A percentile compares a stretch with the other conserved stretches of the same genome.
Evolutionary conservation across 148 eudicot genomes (phyloP).

Genomic region (Bassia scoparia): DNA sequence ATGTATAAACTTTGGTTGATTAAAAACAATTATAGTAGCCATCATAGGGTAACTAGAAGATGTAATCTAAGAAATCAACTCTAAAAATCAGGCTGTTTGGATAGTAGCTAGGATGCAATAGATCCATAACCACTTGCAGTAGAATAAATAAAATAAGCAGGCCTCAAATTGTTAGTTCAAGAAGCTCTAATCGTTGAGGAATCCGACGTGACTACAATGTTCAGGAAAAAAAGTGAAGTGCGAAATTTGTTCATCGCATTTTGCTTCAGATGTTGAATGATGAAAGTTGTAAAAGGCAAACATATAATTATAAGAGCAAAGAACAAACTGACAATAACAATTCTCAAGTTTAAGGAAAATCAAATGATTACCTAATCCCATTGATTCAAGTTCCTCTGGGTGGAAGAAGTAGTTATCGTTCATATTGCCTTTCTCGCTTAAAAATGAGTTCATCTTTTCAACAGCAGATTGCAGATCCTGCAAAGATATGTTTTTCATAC

Average conservation of each 20-base stretch:
- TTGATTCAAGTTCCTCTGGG: conserved; percentile 58
- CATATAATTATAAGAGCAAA: background rate
- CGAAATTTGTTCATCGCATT: background rate
- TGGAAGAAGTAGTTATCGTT: conserved; percentile 39
- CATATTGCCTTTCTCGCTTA: conserved; percentile 29
- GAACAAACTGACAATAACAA: background rate
- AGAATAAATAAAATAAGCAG: no score
- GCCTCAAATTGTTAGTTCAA: no score
- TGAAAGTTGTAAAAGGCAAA: background rate
- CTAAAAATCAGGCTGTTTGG: no score
- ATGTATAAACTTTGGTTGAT: no score
- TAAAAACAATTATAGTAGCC: no score
- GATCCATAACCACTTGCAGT: no score
- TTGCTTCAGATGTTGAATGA: background rate
- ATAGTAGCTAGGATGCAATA: no score
- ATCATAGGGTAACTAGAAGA: no score
- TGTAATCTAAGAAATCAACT: no score
- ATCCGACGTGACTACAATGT: no score
- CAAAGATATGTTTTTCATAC: conserved; percentile 4
- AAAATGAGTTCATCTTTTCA: conserved; percentile 59
- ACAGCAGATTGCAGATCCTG: conserved; percentile 68
- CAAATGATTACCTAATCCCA: conserved; percentile 58
- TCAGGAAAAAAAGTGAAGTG: no score
- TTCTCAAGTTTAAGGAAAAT: background rate
- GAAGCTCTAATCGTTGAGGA: no score